A percentile compares a stretch with the other conserved stretches of the same genome.
These are phyloP conservation scores for Clonostachys rosea DNA, from an alignment of 2,329 filamentous ascomycete species.

Conservation along the genomic window DNA sequence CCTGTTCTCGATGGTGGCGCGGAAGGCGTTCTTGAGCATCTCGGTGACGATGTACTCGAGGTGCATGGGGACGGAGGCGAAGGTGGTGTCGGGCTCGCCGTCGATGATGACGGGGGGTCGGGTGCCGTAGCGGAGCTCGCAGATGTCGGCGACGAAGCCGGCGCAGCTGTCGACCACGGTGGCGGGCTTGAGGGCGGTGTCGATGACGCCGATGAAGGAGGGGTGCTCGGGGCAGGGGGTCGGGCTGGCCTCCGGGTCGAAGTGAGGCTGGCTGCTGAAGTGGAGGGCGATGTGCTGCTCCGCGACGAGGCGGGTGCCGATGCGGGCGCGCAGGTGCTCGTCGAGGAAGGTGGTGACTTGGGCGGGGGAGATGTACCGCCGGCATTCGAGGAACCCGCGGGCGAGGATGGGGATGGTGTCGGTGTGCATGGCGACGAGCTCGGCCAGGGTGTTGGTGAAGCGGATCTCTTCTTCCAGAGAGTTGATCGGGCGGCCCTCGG, in stretches of 20 bases:
- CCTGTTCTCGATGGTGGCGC: constrained; percentile 84
- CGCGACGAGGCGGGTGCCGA: constrained; percentile 88
- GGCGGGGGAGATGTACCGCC: constrained; percentile 76
- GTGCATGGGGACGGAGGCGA: constrained; percentile 93
- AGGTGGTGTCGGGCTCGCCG: constrained; percentile 80
- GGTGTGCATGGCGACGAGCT: constrained; percentile 90
- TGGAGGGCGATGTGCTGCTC: constrained; percentile 97
- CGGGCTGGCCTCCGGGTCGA: constrained; percentile 46
- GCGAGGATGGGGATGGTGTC: constrained; percentile 94
- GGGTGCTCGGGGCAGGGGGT: constrained; percentile 46
- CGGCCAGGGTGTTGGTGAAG: constrained; percentile 89
- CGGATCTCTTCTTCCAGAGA: constrained; percentile 81
- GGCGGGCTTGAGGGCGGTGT: constrained; percentile 80
- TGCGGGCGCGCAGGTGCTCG: constrained; percentile 87
- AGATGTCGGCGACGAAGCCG: constrained; percentile 90
- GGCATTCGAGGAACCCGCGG: constrained; percentile 86
- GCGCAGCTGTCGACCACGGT: constrained; percentile 80
- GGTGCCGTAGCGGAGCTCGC: constrained; percentile 91
- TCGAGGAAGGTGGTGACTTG: constrained; percentile 93
- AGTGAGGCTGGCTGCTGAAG: constrained; percentile 64
- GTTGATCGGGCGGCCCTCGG: constrained; percentile 27
- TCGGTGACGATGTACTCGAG: constrained; percentile 97
- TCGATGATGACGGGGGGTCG: constrained; percentile 77
- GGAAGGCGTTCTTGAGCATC: constrained; percentile 93
- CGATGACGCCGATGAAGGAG: constrained; percentile 90